These are phyloP conservation scores for Astragalus glycyphyllos DNA, from an alignment of 306 rosid genomes.

Conservation along the genomic window DNA sequence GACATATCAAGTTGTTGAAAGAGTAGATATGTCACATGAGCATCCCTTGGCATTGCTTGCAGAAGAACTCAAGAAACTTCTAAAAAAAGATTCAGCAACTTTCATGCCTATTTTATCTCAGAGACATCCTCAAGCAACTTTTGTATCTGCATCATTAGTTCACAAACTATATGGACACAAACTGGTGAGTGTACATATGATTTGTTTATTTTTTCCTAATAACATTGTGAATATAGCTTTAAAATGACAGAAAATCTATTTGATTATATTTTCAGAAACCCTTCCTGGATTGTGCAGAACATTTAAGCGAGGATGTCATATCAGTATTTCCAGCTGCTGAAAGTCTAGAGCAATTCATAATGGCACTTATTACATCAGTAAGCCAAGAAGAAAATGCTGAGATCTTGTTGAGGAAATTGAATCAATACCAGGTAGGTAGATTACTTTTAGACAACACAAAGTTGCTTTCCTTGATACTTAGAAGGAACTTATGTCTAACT, in stretches of 20 bases:
- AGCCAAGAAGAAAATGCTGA: slow-evolving; percentile 84
- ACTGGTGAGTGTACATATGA: slow-evolving; percentile 66
- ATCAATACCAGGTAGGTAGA: slow-evolving; percentile 74
- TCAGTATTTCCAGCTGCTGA: slow-evolving; percentile 97
- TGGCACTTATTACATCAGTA: slow-evolving; percentile 71
- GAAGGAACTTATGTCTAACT: slow-evolving; percentile 26
- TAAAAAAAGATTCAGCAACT: slow-evolving; percentile 72
- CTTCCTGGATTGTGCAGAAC: slow-evolving; percentile 84
- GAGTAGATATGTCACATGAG: slow-evolving; percentile 68
- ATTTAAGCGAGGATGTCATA: slow-evolving; percentile 88
- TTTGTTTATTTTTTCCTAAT: slow-evolving; percentile 27
- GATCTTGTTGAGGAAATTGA: slow-evolving; percentile 72
- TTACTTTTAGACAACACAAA: slow-evolving; percentile 10
- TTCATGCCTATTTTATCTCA: slow-evolving; percentile 89
- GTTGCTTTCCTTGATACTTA: slow-evolving; percentile 14
- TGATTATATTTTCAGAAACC: slow-evolving; percentile 74
- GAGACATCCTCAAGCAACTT: slow-evolving; percentile 87
- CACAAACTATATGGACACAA: slow-evolving; percentile 91
- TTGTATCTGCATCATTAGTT: slow-evolving; percentile 84
- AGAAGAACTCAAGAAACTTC: slow-evolving; percentile 83
- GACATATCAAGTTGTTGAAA: slow-evolving; percentile 76
- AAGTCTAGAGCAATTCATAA: slow-evolving; percentile 82
- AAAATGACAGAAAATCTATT: slow-evolving; percentile 20
- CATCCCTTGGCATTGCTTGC: slow-evolving; percentile 95
- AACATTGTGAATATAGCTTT: slow-evolving; percentile 38